Evolutionary conservation across 2,329 filamentous ascomycete species (phyloP), one percentile per base, ranked within the genome.

Genomic region (Colletotrichum tropicale): DNA sequence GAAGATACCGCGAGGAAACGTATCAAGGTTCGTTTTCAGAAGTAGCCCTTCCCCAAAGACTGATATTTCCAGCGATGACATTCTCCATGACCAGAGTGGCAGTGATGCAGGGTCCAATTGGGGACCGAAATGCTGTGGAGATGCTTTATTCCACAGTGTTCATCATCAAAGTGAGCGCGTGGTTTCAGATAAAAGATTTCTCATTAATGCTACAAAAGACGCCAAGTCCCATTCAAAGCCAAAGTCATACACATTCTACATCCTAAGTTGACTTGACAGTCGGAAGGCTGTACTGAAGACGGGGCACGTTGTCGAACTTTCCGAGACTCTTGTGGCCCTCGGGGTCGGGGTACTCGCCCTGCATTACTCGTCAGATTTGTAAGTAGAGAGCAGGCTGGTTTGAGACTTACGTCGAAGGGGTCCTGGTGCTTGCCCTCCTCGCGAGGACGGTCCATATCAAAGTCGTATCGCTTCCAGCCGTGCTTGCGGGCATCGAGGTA

Each of bases 401-500:
- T 10, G 5, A 56, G 15, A 28, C 65, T 67, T 30, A 67, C 65
- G 34, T 72, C 64, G 5, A 72, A 72, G 55, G 70, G 70, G 28
- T 72, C 64, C 56, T 72, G 70, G 36, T 72, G 70, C 28, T 61
- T 61, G 65, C 70, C 70, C 21, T 68, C 70, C 64, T 72, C 70
- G 21, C 64, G 64, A 16, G 70, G 70, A 5, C 70, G 64, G 64
- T 82, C 81, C 70, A 81, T 76, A 61, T 82, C 81, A 61, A 81
- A 81, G 55, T 82, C 81, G 34, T 77, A 79, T 34, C 80, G 73
- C 78, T 81, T 80, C 77, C 80, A 82, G 8, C 81, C 81, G 70
- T 82, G 81, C 75, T 82, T 82, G 26, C 80, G 78, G 10, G 81
- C 81, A 52, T 81, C 80, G 21, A 82, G 66, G 66, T 81, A 81